These are phyloP conservation scores for Orbilia blumenaviensis DNA, from an alignment of 2,329 filamentous ascomycete species.

Conservation along the genomic window DNA sequence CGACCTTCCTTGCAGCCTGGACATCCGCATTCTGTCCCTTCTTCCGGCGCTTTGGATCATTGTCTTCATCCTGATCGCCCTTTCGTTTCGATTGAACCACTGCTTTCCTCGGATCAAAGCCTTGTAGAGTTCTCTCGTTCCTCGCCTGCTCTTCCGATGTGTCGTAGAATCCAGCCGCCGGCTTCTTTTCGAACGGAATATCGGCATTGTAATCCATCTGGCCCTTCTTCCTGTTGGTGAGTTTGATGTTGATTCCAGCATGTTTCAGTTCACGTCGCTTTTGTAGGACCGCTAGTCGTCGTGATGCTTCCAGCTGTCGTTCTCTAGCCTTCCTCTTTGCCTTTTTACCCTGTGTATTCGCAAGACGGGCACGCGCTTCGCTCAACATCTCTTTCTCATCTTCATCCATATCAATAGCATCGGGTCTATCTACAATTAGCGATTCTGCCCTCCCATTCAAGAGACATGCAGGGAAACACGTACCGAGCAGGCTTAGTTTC, in stretches of 20 bases:
- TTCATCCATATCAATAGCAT: constrained; percentile 97
- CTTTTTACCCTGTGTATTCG: constrained; percentile 98
- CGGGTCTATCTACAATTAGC: constrained; percentile 60
- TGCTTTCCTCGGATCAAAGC: constrained; percentile 95
- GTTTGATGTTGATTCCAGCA: constrained; percentile 97
- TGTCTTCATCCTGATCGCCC: constrained; percentile 84
- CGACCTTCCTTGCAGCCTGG: constrained; percentile 87
- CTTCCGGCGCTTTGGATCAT: constrained; percentile 67
- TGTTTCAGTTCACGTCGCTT: constrained; percentile 97
- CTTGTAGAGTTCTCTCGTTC: constrained; percentile 84
- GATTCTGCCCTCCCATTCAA: not conserved
- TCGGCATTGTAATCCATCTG: constrained; percentile 99
- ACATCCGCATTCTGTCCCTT: constrained; percentile 80
- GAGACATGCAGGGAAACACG: constrained; percentile 21
- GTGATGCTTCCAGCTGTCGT: constrained; percentile 91
- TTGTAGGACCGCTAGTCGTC: constrained; percentile 86
- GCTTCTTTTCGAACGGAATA: constrained; percentile 94
- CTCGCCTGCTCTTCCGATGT: constrained; percentile 80
- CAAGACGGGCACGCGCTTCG: constrained; percentile 92
- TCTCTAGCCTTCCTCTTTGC: constrained; percentile 97
- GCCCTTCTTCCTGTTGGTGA: constrained; percentile 87
- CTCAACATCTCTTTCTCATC: constrained; percentile 99
- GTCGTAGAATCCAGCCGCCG: constrained; percentile 89
- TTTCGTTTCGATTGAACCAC: constrained; percentile 87
- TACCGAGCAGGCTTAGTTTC: constrained; percentile 95